A percentile compares a stretch with the other conserved stretches of the same genome.
Conservation (phyloP, 108 stramenopile species). For the Cyclotella baltica region DNA sequence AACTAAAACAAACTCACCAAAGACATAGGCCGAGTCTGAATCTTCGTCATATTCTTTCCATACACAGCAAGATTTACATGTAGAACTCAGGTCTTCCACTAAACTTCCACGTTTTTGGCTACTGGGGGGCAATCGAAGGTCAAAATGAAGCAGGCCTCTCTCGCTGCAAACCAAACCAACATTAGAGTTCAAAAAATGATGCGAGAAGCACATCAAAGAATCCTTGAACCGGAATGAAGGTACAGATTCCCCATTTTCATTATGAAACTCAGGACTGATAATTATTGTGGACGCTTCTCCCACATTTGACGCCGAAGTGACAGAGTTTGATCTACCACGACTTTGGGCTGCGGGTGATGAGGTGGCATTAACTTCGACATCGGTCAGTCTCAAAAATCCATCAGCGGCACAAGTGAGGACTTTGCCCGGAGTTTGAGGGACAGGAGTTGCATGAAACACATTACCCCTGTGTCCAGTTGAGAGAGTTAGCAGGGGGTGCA, state of each 20-base stretch:
- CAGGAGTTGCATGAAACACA: conserved; percentile 79
- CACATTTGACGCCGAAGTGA: conserved; percentile 25
- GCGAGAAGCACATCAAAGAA: conserved; percentile 81
- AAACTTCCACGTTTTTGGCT: conserved; percentile 64
- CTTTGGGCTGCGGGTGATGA: conserved; percentile 9
- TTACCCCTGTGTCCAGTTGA: conserved; percentile 78
- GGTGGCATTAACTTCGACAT: conserved; percentile 52
- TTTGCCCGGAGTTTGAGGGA: conserved; percentile 63
- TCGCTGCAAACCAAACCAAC: conserved; percentile 81
- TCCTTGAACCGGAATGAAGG: conserved; percentile 27
- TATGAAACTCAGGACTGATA: conserved; percentile 64
- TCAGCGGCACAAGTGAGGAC: conserved; percentile 84
- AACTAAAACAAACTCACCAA: conserved; percentile 52
- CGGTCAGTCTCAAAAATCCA: conserved; percentile 70
- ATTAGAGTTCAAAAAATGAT: conserved; percentile 69
- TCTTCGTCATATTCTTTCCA: conserved; percentile 44
- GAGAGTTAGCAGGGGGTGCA: conserved; percentile 69
- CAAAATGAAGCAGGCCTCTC: conserved; percentile 75
- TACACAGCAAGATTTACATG: conserved; percentile 76
- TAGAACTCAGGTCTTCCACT: conserved; percentile 37
- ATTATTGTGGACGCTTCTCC: conserved; percentile 53
- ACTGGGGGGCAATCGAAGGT: conserved; percentile 69
- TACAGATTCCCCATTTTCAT: conserved; percentile 36
- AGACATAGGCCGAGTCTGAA: conserved; percentile 73
- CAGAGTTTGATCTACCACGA: conserved; percentile 36